Conservation (phyloP, 352 stramenopile species). For the Phytophthora multivora region DNA sequence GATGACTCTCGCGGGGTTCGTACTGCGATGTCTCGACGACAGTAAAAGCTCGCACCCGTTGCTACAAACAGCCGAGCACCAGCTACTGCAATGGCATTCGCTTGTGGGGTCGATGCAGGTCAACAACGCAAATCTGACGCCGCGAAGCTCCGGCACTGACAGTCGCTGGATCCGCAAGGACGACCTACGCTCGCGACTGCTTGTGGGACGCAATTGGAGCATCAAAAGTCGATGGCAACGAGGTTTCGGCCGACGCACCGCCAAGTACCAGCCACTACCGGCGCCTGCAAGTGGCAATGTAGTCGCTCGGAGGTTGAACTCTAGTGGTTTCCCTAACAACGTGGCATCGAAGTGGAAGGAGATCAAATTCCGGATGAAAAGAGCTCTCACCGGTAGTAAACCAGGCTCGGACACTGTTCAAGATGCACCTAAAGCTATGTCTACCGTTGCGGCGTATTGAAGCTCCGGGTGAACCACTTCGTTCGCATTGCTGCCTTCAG, state of each 20-base stretch:
- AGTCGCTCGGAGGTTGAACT: background rate
- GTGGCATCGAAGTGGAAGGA: constrained; percentile 7
- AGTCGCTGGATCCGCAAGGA: constrained; percentile 24
- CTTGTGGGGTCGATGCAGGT: constrained; percentile 15
- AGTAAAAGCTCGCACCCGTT: constrained; percentile 14
- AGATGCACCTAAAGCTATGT: constrained; percentile 1
- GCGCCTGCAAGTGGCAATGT: background rate
- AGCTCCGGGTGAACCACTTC: no score
- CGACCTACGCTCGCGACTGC: constrained; percentile 21
- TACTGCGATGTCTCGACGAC: constrained; percentile 23
- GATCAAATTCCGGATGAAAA: constrained; percentile 4
- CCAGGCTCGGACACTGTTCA: constrained; percentile 3
- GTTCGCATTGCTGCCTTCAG: no score
- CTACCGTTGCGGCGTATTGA: constrained; percentile 5
- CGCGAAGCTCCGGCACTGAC: background rate
- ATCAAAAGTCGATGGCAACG: constrained; percentile 8
- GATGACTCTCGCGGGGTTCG: constrained; percentile 19
- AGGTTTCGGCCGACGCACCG: background rate
- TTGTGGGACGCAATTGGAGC: constrained; percentile 10
- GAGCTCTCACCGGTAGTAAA: background rate
- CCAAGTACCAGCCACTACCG: background rate
- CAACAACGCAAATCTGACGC: background rate
- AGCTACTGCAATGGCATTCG: constrained; percentile 17
- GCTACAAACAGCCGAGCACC: constrained; percentile 18
- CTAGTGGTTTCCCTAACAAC: background rate